Conservation (phyloP, 768 basidiomycete genomes). For the Auricularia auricula-judae region DNA sequence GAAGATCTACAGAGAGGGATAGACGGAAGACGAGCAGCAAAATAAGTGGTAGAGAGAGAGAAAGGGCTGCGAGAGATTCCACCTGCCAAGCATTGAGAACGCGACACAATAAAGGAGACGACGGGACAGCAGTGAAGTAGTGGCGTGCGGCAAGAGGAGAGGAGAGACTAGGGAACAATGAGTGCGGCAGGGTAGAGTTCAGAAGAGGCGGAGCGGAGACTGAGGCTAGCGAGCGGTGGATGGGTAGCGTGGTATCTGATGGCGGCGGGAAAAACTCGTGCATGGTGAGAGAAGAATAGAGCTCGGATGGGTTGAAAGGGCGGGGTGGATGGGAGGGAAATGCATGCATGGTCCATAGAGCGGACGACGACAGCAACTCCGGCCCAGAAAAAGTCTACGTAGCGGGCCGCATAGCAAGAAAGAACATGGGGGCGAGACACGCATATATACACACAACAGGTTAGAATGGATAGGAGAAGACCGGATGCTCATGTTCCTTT, state of each 20-base stretch:
- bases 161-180: neutral
- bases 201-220: neutral
- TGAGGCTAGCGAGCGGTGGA: neutral
- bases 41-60: neutral
- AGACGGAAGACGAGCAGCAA: neutral
- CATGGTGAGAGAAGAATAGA: neutral
- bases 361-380: neutral
- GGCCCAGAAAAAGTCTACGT: neutral
- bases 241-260: neutral
- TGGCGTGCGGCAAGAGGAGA: neutral
- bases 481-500: neutral
- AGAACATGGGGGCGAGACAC: neutral
- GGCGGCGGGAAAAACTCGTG: neutral
- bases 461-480: neutral
- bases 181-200: neutral
- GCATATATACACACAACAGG: neutral
- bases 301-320: neutral
- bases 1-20: neutral
- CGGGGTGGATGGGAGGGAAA: neutral
- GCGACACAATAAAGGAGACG: neutral
- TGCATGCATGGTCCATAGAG: neutral
- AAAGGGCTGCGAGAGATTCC: neutral
- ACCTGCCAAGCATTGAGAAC: neutral
- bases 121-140: neutral
- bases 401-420: neutral